Base-by-base conservation (phyloP, 441 rosid species). In the Pelargonium citronellum region DNA sequence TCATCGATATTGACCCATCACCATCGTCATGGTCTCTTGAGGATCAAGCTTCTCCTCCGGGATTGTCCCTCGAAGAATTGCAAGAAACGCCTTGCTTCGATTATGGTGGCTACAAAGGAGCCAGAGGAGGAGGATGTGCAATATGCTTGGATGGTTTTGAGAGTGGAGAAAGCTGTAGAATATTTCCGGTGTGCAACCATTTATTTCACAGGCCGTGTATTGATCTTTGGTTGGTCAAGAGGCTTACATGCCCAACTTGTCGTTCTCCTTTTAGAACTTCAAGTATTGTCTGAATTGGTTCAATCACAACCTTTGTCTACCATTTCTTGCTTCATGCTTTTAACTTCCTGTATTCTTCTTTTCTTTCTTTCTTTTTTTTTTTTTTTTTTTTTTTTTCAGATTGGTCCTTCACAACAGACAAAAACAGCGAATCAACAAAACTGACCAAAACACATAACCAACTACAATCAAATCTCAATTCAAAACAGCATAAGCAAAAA, bases 101-200 rank as follows among this genome's bases (percentile, higher is more conserved):
- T 15, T 65, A 58, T 3, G 13, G 57, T 3, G 69, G 43, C 0
- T 75, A 62, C 11, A 16, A 16, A 5, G 2, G 57, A 0, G n/a
- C 1, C 1, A 5, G 8, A 4, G 15, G 4, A 4, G 4, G 4
- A 5, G 3, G 4, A 13, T 77, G 83, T 7, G 70, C 47, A 0
- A 77, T 82, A 1, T 78, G 85, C 76, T 74, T 77, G 66, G 79
- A 82, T 12, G 43, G 22, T 8, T 71, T 81, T 10, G 68, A 62
- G n/a, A 66, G n/a, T 7, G 71, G 83, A 1, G 79, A 80, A 7
- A n/a, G 71, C 1, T 75, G 72, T 67, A 51, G 73, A 57, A 68
- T 46, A 4, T 39, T 82, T 34, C 71, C 79, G 7, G 19, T 5
- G 13, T 82, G 87, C 70, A 39, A 44, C 5, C 83, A 75, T 34